A percentile compares a stretch with the other conserved stretches of the same genome.
Conservation (phyloP, 331 rosid genomes). For the Quercus tomentella region DNA sequence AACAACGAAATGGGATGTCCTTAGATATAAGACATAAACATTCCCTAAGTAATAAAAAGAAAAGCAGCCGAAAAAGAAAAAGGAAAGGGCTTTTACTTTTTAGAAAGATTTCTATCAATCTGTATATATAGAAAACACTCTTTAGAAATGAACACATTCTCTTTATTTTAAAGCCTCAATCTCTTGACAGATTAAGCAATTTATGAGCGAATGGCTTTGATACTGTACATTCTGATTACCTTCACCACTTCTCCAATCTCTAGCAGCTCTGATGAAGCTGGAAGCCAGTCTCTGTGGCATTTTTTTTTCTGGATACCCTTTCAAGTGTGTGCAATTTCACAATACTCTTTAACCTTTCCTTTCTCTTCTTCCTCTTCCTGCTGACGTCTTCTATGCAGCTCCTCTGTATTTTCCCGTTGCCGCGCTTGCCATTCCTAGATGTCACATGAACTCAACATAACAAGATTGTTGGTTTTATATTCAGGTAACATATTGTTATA, state of each 20-base stretch:
- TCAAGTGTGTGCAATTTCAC: slow-evolving; percentile 67
- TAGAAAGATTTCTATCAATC: background rate
- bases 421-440: slow-evolving; percentile 86
- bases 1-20: background rate
- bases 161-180: background rate
- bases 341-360: slow-evolving; percentile 68
- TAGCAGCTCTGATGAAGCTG: slow-evolving; percentile 59
- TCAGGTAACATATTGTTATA: too few relatives aligned
- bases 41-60: background rate
- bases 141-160: background rate
- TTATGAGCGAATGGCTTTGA: background rate
- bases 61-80: background rate
- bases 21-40: background rate
- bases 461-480: background rate
- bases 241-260: slow-evolving; percentile 76
- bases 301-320: slow-evolving; percentile 63
- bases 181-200: background rate
- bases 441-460: background rate
- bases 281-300: slow-evolving; percentile 71
- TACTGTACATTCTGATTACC: slow-evolving; percentile 38
- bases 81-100: background rate
- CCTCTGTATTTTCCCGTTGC: slow-evolving; percentile 49
- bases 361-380: slow-evolving; percentile 87
- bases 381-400: slow-evolving; percentile 9
- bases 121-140: background rate